Conservation (phyloP, 176 grass and related monocot genomes). For the Cymbopogon citratus region DNA sequence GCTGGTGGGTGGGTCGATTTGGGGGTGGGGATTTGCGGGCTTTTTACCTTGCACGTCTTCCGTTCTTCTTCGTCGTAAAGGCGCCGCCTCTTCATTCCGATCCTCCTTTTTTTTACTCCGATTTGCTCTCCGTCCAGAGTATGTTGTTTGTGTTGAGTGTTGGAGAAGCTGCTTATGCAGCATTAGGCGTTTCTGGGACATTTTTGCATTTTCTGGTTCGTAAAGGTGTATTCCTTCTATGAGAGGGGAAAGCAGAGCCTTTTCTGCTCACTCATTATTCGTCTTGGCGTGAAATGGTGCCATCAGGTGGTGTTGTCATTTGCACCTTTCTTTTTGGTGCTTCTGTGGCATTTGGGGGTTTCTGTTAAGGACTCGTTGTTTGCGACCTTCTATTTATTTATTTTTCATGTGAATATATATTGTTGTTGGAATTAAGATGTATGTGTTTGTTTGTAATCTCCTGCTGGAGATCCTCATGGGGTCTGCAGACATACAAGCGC, state of each 20-base stretch:
- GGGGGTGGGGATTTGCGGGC: not conserved
- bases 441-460: not conserved
- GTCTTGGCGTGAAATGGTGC: constrained; percentile 21
- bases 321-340: not conserved
- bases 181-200: not conserved
- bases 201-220: not conserved
- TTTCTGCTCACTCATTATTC: constrained; percentile 8
- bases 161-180: constrained; percentile 1
- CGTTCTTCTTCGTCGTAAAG: constrained; percentile 21
- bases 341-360: not conserved
- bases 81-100: not conserved
- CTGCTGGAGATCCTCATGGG: not conserved
- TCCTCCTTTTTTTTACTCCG: constrained; percentile 13
- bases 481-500: not conserved
- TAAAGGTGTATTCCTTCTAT: constrained; percentile 31
- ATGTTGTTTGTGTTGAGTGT: constrained; percentile 1
- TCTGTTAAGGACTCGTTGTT: not conserved
- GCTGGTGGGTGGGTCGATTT: not conserved
- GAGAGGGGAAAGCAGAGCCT: constrained; percentile 24
- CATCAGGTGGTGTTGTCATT: constrained; percentile 18
- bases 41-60: not conserved
- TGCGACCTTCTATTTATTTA: not conserved
- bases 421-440: not conserved
- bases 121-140: constrained; percentile 18
- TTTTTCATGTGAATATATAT: not conserved